phyloP scores from a whole-genome alignment of 83 land plant species.

The Thuja plicata region DNA sequence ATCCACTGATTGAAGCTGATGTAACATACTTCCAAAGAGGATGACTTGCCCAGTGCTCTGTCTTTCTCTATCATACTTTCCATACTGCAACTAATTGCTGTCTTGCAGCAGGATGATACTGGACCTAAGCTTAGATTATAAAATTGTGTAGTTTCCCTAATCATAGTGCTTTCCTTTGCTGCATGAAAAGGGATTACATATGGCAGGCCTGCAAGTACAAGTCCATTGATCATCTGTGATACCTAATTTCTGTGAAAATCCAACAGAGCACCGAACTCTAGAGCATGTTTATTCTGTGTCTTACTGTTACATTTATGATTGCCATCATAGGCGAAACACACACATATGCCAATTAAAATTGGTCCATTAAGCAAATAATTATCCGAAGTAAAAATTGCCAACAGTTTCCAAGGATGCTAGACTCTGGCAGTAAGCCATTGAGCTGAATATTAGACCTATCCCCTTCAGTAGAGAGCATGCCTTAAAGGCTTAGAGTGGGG shows the following conservation, averaged over 20 bases:
- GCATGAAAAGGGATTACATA: background rate
- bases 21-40: background rate
- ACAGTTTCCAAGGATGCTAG: background rate
- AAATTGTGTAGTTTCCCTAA: background rate
- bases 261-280: background rate
- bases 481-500: too few species aligned
- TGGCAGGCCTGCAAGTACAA: background rate
- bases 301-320: background rate
- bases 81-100: background rate
- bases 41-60: background rate
- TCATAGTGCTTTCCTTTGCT: background rate
- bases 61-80: background rate
- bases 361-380: background rate
- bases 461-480: too few species aligned
- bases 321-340: background rate
- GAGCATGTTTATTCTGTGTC: background rate
- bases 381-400: background rate
- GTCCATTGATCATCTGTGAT: background rate
- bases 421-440: background rate
- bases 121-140: background rate
- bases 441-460: background rate
- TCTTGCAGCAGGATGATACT: background rate
- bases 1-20: background rate
- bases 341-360: background rate
- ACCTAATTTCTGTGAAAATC: background rate